These are phyloP conservation scores for Dryas drummondii DNA, from an alignment of 306 rosid genomes.

Conservation along the genomic window DNA sequence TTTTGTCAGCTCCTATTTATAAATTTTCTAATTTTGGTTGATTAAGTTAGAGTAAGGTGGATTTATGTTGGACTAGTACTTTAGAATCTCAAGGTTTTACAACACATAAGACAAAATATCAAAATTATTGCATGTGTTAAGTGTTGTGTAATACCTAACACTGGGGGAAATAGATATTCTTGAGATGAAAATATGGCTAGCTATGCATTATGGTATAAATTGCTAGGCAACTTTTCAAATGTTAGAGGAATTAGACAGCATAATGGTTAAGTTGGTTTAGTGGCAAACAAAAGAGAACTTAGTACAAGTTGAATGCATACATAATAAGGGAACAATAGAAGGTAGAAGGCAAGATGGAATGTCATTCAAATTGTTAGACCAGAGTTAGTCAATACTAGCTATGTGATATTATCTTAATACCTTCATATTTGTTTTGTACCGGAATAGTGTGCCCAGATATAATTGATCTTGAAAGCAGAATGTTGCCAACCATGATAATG, in stretches of 20 bases:
- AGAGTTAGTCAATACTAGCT: background rate
- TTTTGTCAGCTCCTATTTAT: background rate
- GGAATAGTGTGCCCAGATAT: background rate
- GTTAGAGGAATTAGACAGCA: background rate
- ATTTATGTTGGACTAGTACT: background rate
- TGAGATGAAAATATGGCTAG: background rate
- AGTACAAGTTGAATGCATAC: background rate
- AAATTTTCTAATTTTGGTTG: background rate
- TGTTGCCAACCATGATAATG: slow-evolving; percentile 6
- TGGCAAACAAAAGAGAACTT: background rate
- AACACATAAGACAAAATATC: background rate
- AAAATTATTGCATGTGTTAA: background rate
- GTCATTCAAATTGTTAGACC: background rate
- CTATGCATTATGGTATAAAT: background rate
- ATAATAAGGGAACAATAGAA: background rate
- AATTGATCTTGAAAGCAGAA: slow-evolving; percentile 14
- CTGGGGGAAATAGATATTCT: background rate
- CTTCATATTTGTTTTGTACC: background rate
- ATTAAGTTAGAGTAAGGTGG: background rate
- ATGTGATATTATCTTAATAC: background rate
- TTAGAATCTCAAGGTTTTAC: background rate
- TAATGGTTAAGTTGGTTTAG: background rate
- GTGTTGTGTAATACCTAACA: background rate
- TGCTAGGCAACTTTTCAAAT: background rate
- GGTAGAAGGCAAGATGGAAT: background rate